Evolutionary conservation across 2,329 filamentous ascomycete species (phyloP), one percentile per base, ranked within the genome.

Genomic region (Neopestalotiopsis sp.): DNA sequence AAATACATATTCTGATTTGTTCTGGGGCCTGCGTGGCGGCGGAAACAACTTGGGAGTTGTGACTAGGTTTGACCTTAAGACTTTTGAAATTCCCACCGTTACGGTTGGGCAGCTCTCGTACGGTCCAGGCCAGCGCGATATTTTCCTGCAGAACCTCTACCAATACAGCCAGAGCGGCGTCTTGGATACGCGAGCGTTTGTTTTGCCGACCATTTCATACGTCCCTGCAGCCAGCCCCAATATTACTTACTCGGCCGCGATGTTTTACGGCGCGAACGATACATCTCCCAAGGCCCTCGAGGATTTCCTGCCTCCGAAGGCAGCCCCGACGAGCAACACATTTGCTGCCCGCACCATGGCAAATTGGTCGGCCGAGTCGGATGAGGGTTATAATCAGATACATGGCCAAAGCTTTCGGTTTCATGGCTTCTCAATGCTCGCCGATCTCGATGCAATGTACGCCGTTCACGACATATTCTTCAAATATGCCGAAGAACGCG

Each of bases 1-100:
- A 1, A 63, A 63, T 13, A 13, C 9, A 4, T 63, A 63, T 24
- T n/a, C 60, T 20, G 60, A 63, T 14, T 20, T 63, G 10, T 63
- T 17, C 34, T 63, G 60, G 60, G 60, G 30, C 12, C 34, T 63
- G 3, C 30, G 38, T 9, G 60, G 60, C 20, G 60, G 60, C 20
- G 60, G 30, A 12, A 63, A 63, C 34, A 42, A 30, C 4, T 63
- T 63, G 40, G 28, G 12, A 42, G 24, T 63, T 42, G 60, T 63
- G 12, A 63, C 34, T 12, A 12, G 2, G 1, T 63, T 63, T 4
- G 9, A 34, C 2, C 28, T 63, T 13, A 34, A 42, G 7, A 63
- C 34, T 12, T 7, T 63, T 13, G 20, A 20, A 1, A 17, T 38
- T 1, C 60, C 60, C 1, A 13, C 40, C 14, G 60, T 63, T 7